Conservation (phyloP, 2,329 filamentous ascomycete species). For the Penicillium brevicompactum region DNA sequence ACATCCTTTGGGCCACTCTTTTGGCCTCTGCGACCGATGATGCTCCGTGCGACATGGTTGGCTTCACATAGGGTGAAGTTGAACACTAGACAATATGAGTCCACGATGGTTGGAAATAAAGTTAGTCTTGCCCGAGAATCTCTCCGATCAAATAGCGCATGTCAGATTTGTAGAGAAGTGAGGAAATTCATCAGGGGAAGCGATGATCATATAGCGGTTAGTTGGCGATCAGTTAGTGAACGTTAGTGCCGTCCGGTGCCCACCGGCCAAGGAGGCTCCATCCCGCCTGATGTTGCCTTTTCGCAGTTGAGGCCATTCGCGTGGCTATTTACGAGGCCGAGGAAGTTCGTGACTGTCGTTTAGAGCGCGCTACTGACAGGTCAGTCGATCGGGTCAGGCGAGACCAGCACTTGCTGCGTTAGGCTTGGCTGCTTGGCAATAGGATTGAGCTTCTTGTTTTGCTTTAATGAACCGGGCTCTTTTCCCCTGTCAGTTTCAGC, state of each 20-base stretch:
- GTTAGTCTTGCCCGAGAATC: not conserved
- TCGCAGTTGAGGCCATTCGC: not conserved
- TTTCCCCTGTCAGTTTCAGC: not conserved
- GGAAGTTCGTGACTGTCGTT: not conserved
- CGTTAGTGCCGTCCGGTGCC: slow-evolving; percentile 18
- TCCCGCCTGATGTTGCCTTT: slow-evolving; percentile 16
- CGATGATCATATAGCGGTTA: slow-evolving; percentile 25
- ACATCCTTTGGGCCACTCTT: not conserved
- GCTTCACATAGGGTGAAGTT: not conserved
- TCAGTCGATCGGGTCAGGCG: slow-evolving; percentile 27
- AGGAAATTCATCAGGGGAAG: slow-evolving; percentile 16
- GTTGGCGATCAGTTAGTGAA: slow-evolving; percentile 13
- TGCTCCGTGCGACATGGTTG: slow-evolving; percentile 18
- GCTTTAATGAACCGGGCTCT: not conserved
- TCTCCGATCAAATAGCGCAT: slow-evolving; percentile 2
- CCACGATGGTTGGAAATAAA: not conserved
- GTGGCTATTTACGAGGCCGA: not conserved
- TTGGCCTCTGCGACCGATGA: slow-evolving; percentile 9
- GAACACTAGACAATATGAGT: not conserved
- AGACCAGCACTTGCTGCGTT: slow-evolving; percentile 3
- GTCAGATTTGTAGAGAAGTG: slow-evolving; percentile 1
- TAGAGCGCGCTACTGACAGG: slow-evolving; percentile 8
- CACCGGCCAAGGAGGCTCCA: slow-evolving; percentile 1
- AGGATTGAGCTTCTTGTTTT: slow-evolving; percentile 1
- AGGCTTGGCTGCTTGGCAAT: slow-evolving; percentile 11